Percentiles rank a stretch among this genome's conserved stretches.
Conservation (phyloP, 2,329 filamentous ascomycete species). For the Knufia fluminis region DNA sequence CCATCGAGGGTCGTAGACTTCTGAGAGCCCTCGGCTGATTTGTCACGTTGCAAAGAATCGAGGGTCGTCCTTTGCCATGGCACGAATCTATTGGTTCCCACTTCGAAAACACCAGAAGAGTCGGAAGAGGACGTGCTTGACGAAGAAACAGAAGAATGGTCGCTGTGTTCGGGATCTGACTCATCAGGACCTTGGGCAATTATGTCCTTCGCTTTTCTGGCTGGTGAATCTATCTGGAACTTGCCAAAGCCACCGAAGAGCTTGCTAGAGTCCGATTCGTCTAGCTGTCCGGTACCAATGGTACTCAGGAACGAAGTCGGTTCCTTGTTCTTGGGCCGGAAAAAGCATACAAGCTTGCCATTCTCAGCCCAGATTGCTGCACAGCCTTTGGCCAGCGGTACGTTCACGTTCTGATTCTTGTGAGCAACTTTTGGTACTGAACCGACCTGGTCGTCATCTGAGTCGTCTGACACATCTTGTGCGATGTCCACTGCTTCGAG, state of each 20-base stretch:
- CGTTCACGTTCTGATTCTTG: slow-evolving; percentile 50
- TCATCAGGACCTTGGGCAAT: slow-evolving; percentile 35
- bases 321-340: slow-evolving; percentile 44
- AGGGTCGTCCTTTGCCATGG: slow-evolving; percentile 5
- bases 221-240: slow-evolving; percentile 43
- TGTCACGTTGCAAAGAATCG: slow-evolving; percentile 37
- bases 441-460: slow-evolving; percentile 50
- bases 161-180: slow-evolving; percentile 37
- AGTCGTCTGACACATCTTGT: slow-evolving; percentile 76
- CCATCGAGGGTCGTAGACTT: slow-evolving; percentile 48
- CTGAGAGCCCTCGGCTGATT: slow-evolving; percentile 39
- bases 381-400: slow-evolving; percentile 52
- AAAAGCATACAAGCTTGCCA: slow-evolving; percentile 51
- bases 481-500: slow-evolving; percentile 36
- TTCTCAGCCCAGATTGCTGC: slow-evolving; percentile 49
- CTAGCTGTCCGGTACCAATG: slow-evolving; percentile 40
- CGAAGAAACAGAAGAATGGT: slow-evolving; percentile 51
- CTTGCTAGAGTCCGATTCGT: slow-evolving; percentile 40
- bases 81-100: slow-evolving; percentile 3
- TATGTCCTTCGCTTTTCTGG: slow-evolving; percentile 37
- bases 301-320: slow-evolving; percentile 42
- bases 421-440: slow-evolving; percentile 29
- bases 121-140: slow-evolving; percentile 43
- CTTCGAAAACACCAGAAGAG: slow-evolving; percentile 27
- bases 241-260: slow-evolving; percentile 58